Evolutionary conservation across 306 rosid genomes (phyloP).

Genomic region (Medicago lupulina): DNA sequence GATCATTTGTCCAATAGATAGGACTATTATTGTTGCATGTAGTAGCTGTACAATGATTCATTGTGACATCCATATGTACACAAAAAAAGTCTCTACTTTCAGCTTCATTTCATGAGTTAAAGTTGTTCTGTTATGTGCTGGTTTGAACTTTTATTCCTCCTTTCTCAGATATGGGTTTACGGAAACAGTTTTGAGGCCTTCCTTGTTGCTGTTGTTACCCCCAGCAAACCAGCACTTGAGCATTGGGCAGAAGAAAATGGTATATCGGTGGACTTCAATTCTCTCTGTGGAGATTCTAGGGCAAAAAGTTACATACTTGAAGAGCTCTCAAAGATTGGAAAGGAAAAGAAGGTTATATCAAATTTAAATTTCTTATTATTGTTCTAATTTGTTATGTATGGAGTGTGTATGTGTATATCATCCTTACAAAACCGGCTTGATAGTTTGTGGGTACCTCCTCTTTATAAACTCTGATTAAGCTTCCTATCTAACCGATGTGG

Average conservation of each 20-base stretch:
- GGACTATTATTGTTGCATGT: constrained; percentile 22
- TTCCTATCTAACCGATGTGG: no score
- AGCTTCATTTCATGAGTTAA: constrained; percentile 37
- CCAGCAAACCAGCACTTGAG: constrained; percentile 68
- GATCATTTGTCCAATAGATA: constrained; percentile 15
- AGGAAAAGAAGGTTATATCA: constrained; percentile 80
- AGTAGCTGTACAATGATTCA: constrained; percentile 8
- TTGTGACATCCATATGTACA: not conserved
- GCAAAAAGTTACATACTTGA: constrained; percentile 70
- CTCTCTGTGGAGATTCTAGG: constrained; percentile 71
- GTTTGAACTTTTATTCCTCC: constrained; percentile 10
- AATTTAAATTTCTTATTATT: constrained; percentile 8
- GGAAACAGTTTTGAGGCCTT: constrained; percentile 96
- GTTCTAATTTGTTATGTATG: constrained; percentile 33
- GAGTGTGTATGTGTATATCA: not conserved
- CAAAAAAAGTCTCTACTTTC: constrained; percentile 5
- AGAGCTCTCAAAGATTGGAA: constrained; percentile 72
- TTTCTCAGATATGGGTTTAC: constrained; percentile 86
- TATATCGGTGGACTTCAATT: constrained; percentile 65
- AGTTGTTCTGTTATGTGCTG: constrained; percentile 27
- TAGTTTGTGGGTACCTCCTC: no score
- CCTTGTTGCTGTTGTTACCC: constrained; percentile 87
- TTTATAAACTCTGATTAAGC: no score
- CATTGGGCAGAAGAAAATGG: constrained; percentile 84
- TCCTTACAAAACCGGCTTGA: no score